Base-by-base conservation (phyloP, 176 grass and related monocot genomes). In the Dendrocalamus sinicus region DNA sequence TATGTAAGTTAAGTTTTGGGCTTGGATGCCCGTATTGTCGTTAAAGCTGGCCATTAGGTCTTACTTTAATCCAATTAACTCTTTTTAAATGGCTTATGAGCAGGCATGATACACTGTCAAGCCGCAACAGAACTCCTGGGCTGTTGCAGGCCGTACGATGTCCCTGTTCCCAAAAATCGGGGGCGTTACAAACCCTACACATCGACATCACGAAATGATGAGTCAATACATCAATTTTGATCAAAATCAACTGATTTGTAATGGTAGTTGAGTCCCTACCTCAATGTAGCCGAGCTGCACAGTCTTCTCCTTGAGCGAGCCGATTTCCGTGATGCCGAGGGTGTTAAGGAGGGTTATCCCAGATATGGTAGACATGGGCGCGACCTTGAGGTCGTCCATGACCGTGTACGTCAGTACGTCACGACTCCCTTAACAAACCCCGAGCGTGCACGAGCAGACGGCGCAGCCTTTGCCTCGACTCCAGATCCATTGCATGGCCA, bases 301-400 rank as follows among this genome's bases (percentile, higher is more conserved):
- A 0, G 45, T 82, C 80, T 84, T 89, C 80, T 89, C 84, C 40
- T 86, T 1, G 0, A 94, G 75, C 39, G 7, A 11, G 0, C 67
- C 8, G 53, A 87, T 63, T 73, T 89, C 76, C 0, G 76, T 89
- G 26, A 87, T 19, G 0, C 85, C 71, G 7, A 70, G 82, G 10
- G 35, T 70, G 15, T 80, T 91, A 7, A 95, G 73, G 4, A 87
- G 8, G 6, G 75, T 61, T 41, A 92, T 82, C 39, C 70, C 82
- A 0, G 88, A 75, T 37, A 90, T 89, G 62, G 75, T 74, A 0
- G 90, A 95, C 88, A 92, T 83, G 47, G 90, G 88, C 11, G 63
- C 12, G 0, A 95, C 80, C 6, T 12, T 69, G 1, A 95, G 88
- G 41, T 91, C 80, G 22, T 93, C 93, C 88, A 87, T 93, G 0